These are phyloP conservation scores for Carex cristatella DNA, from an alignment of 176 grass and related monocot species.

Conservation along the genomic window DNA sequence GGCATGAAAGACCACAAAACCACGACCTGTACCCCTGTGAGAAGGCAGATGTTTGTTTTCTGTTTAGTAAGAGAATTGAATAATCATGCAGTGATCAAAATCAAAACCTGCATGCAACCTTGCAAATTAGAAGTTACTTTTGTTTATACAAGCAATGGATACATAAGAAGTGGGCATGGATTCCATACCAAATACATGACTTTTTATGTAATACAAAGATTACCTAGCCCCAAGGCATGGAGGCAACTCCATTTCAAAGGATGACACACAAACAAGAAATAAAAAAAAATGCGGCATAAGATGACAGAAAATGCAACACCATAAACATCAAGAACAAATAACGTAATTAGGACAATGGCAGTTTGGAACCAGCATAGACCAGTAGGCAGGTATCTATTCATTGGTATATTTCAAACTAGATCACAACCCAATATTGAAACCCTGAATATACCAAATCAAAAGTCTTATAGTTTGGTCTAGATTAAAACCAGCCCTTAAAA, in stretches of 20 bases:
- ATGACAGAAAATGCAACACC: background rate
- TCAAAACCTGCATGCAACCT: background rate
- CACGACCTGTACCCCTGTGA: constrained; percentile 73
- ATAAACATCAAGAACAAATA: background rate
- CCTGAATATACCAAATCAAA: background rate
- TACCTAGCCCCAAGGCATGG: background rate
- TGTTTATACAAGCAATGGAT: background rate
- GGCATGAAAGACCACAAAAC: constrained; percentile 97
- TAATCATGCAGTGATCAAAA: background rate
- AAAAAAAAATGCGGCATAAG: background rate
- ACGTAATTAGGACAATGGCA: background rate
- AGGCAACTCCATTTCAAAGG: background rate
- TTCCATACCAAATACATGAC: background rate
- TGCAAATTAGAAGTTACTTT: background rate
- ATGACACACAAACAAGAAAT: background rate
- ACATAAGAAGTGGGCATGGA: background rate
- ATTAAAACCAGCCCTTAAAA: background rate
- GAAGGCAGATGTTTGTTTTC: background rate
- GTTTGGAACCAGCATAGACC: background rate
- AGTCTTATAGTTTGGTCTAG: background rate
- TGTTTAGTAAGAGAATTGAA: background rate
- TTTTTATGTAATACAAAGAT: background rate
- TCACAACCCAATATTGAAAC: background rate
- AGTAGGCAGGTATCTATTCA: background rate
- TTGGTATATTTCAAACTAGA: background rate